Evolutionary conservation across 805 yeast species (phyloP), one percentile per base, ranked within the genome.

Genomic region (Pichia nakasei): DNA sequence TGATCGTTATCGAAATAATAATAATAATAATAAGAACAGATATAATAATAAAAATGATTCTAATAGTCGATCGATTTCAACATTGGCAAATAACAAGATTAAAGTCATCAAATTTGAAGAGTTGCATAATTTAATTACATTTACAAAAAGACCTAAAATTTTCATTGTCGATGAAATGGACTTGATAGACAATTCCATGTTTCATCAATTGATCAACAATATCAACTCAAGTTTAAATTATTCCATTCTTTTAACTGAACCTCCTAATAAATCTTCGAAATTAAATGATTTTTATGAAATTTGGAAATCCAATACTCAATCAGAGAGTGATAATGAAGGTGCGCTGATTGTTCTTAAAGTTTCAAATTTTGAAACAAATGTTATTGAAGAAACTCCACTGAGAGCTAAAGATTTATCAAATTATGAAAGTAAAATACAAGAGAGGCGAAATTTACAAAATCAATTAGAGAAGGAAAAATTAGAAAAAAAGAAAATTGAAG

Each of bases 101-200:
- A 76, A 82, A 55, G 66, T 79, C 41, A 63, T 76, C 49, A 67
- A 73, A 42, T 69, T 82, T n/a, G 64, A 67, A 44, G 85, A 84
- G 48, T 54, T 86, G 48, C 49, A 64, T 13, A 70, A 65, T 38
- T 61, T 75, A 38, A 67, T 75, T 11, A 17, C 17, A 22, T 34
- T n/a, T n/a, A n/a, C 11, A 18, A 33, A 32, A 22, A 36, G 87
- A 2, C 84, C 95, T 0, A 85, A 85, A 57, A 79, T 91, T 41
- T 81, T 89, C 3, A 79, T 91, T 48, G 82, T 86, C 18, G 76
- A 91, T 1, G 89, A 86, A 12, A 68, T 73, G 20, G 80, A 78
- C 39, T 58, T 83, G 32, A 76, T 76, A 38, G 71, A 68, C 36
- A 96, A 95, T 2, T 74, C 80, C 5, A 64, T 74, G 20, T 68